A percentile compares a stretch with the other conserved stretches of the same genome.
phyloP scores from a whole-genome alignment of 345 rosid genomes.

The Toxicodendron radicans region DNA sequence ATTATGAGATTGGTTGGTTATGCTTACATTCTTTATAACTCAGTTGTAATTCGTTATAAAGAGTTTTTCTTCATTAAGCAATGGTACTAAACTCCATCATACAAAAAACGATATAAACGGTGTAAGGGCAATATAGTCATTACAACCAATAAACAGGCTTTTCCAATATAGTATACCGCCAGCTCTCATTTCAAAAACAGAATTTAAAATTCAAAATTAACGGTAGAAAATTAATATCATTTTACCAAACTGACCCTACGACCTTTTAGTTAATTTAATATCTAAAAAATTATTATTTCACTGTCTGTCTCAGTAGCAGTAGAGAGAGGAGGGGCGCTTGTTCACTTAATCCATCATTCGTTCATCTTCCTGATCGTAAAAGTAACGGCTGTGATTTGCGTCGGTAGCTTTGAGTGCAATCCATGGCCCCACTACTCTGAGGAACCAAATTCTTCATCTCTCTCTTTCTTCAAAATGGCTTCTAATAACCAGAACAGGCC shows the following conservation, averaged over 20 bases:
- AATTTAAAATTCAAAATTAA: conserved; percentile 9
- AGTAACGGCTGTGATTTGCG: conserved; percentile 71
- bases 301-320: background rate
- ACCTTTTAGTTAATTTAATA: background rate
- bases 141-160: background rate
- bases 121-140: conserved; percentile 8
- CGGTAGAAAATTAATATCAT: conserved; percentile 3
- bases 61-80: no score
- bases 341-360: conserved; percentile 14
- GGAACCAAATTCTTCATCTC: conserved; percentile 24
- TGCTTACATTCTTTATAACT: no score
- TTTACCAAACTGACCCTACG: conserved; percentile 2
- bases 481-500: conserved; percentile 55
- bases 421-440: conserved; percentile 62
- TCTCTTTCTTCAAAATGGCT: conserved; percentile 35
- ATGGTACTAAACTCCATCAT: no score
- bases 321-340: background rate
- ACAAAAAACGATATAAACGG: background rate
- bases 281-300: background rate
- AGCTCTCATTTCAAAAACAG: conserved; percentile 7
- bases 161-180: conserved; percentile 5
- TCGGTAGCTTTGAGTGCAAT: conserved; percentile 71
- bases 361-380: conserved; percentile 48
- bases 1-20: no score
- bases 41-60: no score